These are phyloP conservation scores for Didymella pinodella DNA, from an alignment of 2,329 filamentous ascomycete genomes.

Conservation along the genomic window DNA sequence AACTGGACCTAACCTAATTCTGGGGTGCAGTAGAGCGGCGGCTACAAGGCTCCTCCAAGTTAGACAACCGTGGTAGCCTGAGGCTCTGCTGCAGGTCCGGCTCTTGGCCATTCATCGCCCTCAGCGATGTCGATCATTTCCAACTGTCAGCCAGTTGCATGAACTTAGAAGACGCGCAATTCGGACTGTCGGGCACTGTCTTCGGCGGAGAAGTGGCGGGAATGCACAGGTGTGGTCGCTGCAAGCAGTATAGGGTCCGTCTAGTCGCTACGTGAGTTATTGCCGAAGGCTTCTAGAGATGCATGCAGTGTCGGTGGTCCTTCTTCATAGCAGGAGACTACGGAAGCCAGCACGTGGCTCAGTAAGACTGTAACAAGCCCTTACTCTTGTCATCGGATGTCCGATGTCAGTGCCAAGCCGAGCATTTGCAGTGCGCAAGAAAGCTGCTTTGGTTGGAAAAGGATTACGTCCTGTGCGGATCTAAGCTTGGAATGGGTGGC, in stretches of 20 bases:
- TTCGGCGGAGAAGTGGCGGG: neutral
- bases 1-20: neutral
- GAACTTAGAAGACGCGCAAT: neutral
- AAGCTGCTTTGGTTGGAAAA: neutral
- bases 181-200: neutral
- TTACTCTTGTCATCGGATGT: neutral
- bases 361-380: neutral
- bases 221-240: neutral
- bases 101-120: neutral
- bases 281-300: neutral
- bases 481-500: neutral
- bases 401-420: neutral
- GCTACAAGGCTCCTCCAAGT: neutral
- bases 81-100: conserved; percentile 10
- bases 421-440: neutral
- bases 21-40: conserved; percentile 6
- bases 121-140: conserved; percentile 2
- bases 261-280: neutral
- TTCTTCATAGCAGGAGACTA: neutral
- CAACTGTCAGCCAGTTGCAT: neutral
- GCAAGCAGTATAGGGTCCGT: neutral
- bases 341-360: neutral
- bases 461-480: neutral
- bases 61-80: conserved; percentile 1
- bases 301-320: neutral